Evolutionary conservation across 805 yeast genomes (phyloP), one percentile per base, ranked within the genome.

Genomic region (Kodamaea restingae): DNA sequence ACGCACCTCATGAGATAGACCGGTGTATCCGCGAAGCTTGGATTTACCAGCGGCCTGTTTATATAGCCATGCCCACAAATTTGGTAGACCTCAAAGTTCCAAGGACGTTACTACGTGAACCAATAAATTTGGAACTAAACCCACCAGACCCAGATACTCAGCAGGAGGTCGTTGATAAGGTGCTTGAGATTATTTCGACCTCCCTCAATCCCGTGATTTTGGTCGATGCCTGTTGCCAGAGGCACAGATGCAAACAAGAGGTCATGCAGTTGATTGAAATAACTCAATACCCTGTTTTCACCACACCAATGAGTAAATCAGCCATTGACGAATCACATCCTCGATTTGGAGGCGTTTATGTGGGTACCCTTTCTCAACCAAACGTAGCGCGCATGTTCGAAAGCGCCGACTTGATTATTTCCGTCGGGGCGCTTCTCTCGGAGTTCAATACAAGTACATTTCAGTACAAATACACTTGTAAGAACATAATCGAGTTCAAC

Each of bases 291-390:
- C 50, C 49, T 35, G 50, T 40, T 21, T 49, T 51, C 10, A 36
- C 47, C 24, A 55, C 56, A 3, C 58, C 58, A 4, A 55, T 55
- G 60, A 55, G 52, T 1, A 55, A 55, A 30, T 57, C 58, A 3
- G 41, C 47, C 9, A 47, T 53, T 21, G 49, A 50, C 35, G 60
- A 55, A 37, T 40, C 45, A 9, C 45, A 45, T 29, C 44, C 44
- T 3, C 39, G 50, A 22, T 55, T 46, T 39, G 45, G 52, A 2
- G 60, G 60, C 8, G 53, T 52, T 4, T 55, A 53, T 22, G 55
- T 53, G 21, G 60, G 60, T 2, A 42, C 51, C 3, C 43, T 53
- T 21, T 50, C 58, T n/a, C 47, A 52, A 29, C 55, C 56, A 2
- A 45, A 36, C 7, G 60, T 53, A n/a, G 47, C 49, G 37, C 35